Evolutionary conservation across 2,329 filamentous ascomycete genomes (phyloP).

Genomic region (Microascus cirrosus): DNA sequence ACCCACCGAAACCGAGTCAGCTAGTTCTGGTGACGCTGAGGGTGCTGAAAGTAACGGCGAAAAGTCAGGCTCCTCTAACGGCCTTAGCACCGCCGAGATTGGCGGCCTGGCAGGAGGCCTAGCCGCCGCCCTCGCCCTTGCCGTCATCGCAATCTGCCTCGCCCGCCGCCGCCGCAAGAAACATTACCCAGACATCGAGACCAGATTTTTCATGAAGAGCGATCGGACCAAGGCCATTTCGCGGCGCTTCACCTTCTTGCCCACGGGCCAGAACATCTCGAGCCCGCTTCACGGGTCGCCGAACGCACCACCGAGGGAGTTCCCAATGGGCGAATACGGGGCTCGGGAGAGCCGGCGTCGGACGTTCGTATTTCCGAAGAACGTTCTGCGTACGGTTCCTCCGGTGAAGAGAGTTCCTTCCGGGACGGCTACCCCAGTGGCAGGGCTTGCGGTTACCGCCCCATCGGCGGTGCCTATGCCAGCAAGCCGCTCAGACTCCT

Average conservation of each 20-base stretch:
- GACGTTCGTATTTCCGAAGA: background rate
- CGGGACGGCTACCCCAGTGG: constrained; percentile 8
- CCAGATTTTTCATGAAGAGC: constrained; percentile 23
- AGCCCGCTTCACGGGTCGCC: constrained; percentile 20
- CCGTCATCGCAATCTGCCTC: constrained; percentile 33
- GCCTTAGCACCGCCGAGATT: constrained; percentile 32
- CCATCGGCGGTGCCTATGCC: background rate
- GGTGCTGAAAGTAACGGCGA: constrained; percentile 2
- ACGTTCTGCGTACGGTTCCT: constrained; percentile 1
- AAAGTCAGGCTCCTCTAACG: background rate
- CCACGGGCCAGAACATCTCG: constrained; percentile 24
- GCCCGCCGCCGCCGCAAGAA: constrained; percentile 28
- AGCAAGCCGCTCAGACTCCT: constrained; percentile 4
- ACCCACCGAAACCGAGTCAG: constrained; percentile 3
- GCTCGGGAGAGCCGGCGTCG: background rate
- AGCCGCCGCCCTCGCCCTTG: constrained; percentile 35
- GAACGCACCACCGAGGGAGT: background rate
- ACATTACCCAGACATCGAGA: constrained; percentile 23
- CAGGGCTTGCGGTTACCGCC: background rate
- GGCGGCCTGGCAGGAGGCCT: constrained; percentile 47
- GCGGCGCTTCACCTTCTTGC: background rate
- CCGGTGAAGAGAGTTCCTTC: constrained; percentile 11
- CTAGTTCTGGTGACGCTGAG: constrained; percentile 7
- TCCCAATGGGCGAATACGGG: constrained; percentile 7
- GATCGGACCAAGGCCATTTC: constrained; percentile 14